Conservation (phyloP, 2,329 filamentous ascomycete genomes). For the Verruconis gallopava region DNA sequence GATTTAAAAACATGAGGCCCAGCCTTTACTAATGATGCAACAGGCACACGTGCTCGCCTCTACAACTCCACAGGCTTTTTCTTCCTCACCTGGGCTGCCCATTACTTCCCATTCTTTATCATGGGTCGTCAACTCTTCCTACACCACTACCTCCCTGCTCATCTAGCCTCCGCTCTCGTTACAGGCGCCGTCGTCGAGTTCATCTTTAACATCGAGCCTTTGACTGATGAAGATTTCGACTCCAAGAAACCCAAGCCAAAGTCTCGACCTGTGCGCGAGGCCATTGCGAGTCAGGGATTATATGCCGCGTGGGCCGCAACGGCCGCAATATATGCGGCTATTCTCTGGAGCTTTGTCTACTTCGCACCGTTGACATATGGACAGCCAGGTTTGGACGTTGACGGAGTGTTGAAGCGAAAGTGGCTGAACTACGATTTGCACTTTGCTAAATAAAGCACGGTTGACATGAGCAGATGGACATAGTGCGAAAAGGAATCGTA, state of each 20-base stretch:
- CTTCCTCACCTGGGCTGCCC: constrained; percentile 93
- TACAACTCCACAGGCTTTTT: constrained; percentile 99
- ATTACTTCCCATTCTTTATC: constrained; percentile 94
- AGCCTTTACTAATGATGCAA: constrained; percentile 10
- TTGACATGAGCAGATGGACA: too few species aligned
- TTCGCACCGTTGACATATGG: constrained; percentile 94
- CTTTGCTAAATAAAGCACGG: constrained; percentile 86
- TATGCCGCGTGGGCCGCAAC: constrained; percentile 67
- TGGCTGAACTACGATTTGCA: constrained; percentile 97
- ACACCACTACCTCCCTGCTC: constrained; percentile 92
- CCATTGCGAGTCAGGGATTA: constrained; percentile 67
- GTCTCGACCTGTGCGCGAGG: constrained; percentile 62
- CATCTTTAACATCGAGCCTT: constrained; percentile 79
- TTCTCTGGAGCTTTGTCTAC: constrained; percentile 74
- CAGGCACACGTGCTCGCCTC: constrained; percentile 78
- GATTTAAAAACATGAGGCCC: neutral
- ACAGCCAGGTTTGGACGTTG: constrained; percentile 71
- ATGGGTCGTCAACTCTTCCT: constrained; percentile 98
- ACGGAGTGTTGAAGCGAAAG: constrained; percentile 70
- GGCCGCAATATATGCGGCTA: constrained; percentile 51
- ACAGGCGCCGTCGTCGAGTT: constrained; percentile 89
- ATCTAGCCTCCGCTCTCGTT: constrained; percentile 80
- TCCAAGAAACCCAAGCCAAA: constrained; percentile 18
- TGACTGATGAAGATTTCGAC: constrained; percentile 35
- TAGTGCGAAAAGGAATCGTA: too few species aligned